Percentiles rank a stretch among this genome's conserved stretches.
These are phyloP conservation scores for Sechiopsis laciniata DNA, from an alignment of 306 rosid genomes.

Conservation along the genomic window DNA sequence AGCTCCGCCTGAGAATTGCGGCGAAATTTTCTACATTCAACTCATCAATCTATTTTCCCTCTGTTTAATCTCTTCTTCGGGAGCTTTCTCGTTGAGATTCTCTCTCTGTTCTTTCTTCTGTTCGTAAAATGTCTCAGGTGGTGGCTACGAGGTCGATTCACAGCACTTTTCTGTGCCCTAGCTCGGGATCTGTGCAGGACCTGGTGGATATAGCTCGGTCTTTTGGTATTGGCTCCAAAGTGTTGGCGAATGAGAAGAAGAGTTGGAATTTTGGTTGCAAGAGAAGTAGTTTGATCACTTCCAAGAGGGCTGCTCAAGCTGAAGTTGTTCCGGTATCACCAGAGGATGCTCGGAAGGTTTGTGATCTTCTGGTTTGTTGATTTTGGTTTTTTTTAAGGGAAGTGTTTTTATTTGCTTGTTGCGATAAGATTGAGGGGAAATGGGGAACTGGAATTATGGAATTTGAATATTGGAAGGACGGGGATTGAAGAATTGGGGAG, in stretches of 20 bases:
- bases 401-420: slow-evolving; percentile 16
- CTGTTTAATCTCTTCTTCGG: not conserved
- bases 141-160: slow-evolving; percentile 65
- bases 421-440: not conserved
- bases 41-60: not conserved
- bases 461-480: not conserved
- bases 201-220: slow-evolving; percentile 44
- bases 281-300: slow-evolving; percentile 34
- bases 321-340: slow-evolving; percentile 71
- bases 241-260: slow-evolving; percentile 25
- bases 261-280: slow-evolving; percentile 12
- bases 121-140: slow-evolving; percentile 56
- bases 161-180: slow-evolving; percentile 41
- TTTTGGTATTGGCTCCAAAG: slow-evolving; percentile 34
- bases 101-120: slow-evolving; percentile 1
- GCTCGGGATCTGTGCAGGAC: slow-evolving; percentile 38
- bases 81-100: not conserved
- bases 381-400: not conserved
- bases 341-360: slow-evolving; percentile 58
- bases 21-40: slow-evolving; percentile 41
- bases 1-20: slow-evolving; percentile 45
- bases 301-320: slow-evolving; percentile 47
- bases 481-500: not conserved
- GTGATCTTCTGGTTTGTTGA: slow-evolving; percentile 12
- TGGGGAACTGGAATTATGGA: not conserved